Base-by-base conservation (phyloP, 768 basidiomycete species). In the Termitomyces sp. region DNA sequence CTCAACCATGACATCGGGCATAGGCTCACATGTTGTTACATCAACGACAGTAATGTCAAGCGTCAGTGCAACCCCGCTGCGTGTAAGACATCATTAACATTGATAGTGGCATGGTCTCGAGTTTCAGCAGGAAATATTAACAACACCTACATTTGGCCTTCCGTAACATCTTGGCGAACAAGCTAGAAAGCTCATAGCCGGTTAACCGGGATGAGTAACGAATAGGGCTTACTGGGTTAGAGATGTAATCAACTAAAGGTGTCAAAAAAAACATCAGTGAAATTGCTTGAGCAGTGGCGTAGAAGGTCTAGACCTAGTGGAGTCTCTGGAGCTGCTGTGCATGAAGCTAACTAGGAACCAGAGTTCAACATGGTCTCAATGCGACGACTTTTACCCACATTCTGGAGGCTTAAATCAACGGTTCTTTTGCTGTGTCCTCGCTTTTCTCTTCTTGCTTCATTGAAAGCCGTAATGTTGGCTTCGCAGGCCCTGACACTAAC, bases 31-130 rank as follows among this genome's bases (percentile, higher is more conserved):
- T 20, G 75, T 75, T n/a, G 69, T 63, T 2, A 72, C 69, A 57
- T 77, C 70, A 56, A 78, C 64, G 36, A 77, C 62, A 40, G 72
- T 73, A 35, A 78, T 67, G 58, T 78, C 74, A 43, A 78, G 65
- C 1, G 66, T 70, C 55, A 77, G 61, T 7, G 67, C 57, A 35
- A 77, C 63, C 5, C 76, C 76, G 20, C 72, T 75, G 40, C 8
- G 38, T 26, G 48, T 6, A 52, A 20, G 16, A 26, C 57, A 44
- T 46, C 20, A 44, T 42, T 24, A 46, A 12, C 4, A 56, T 24
- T 28, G 18, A 48, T 36, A 36, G 5, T n/a, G 7, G 3, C 16
- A 30, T 30, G 16, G 48, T 30, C 13, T 30, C 24, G 38, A 35
- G 20, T 20, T 38, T 47, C 24, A 10, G 20, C 18, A 49, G 22